Evolutionary conservation across 2,329 filamentous ascomycete genomes (phyloP), one percentile per base, ranked within the genome.

Genomic region (Leptoxyphium fumago): DNA sequence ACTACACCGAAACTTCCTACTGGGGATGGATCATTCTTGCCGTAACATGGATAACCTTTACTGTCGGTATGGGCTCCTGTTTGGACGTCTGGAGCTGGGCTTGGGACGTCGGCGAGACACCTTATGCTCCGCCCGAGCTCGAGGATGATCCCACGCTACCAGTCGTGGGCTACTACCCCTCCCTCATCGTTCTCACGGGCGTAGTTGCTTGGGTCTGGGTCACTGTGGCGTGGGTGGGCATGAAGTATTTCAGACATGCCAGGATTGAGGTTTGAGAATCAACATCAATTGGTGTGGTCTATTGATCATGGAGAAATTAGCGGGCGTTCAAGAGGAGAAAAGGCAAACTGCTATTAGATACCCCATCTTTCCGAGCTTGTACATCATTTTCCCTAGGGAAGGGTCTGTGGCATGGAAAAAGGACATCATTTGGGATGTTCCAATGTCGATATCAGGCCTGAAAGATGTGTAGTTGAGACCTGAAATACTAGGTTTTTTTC

Each of bases 201-300:
- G 84, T 98, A 26, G 95, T 98, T 84, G 87, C 88, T 14, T 98
- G 91, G 91, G 86, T 96, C 5, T 98, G 91, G 91, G 91, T 96
- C 14, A 78, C 94, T 10, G 80, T 93, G 46, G 91, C 93, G 10
- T 98, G 91, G 91, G 82, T 96, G 41, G 91, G 91, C 18, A 96
- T 98, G 89, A 98, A 98, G 63, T 96, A 96, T 64, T 98, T 98
- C 60, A 79, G 88, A 54, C 91, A 98, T 70, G 89, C 91, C 29
- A 94, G 94, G 68, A 93, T 96, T 58, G 84, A 72, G 39, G 73
- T 56, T 30, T 58, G 42, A 53, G 17, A 14, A 13, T 4, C 21
- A 26, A 3, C 7, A 26, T 7, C 21, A 26, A 26, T 7, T 3
- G 21, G 21, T 26, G 21, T 26, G 21, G 21, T 26, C 21, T 26